These are phyloP conservation scores for Cystofilobasidium ferigula DNA, from an alignment of 768 basidiomycete species.

Conservation along the genomic window DNA sequence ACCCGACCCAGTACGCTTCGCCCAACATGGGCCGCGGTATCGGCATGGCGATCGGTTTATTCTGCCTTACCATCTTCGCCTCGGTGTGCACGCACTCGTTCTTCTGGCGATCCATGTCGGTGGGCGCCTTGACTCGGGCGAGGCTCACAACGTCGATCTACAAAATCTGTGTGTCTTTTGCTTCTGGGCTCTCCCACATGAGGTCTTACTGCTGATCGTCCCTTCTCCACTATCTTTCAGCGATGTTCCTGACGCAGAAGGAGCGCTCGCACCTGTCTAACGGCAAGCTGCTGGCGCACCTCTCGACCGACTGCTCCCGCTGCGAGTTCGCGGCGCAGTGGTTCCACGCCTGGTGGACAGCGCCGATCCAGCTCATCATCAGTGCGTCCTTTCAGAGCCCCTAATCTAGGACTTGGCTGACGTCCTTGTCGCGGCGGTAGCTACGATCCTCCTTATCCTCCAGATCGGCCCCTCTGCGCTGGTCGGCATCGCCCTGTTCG, in stretches of 20 bases:
- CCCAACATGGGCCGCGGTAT: constrained; percentile 35
- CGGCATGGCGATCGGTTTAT: constrained; percentile 36
- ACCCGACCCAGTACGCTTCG: not conserved
- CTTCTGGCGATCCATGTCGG: constrained; percentile 38
- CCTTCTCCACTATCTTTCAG: not conserved
- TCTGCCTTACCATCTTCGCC: constrained; percentile 31
- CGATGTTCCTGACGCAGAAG: constrained; percentile 14
- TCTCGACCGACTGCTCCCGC: constrained; percentile 47
- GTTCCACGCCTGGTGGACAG: constrained; percentile 19
- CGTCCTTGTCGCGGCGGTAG: no score
- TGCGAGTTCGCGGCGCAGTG: constrained; percentile 50
- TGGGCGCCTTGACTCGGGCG: constrained; percentile 32
- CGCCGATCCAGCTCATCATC: constrained; percentile 17
- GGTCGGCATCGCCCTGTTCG: constrained; percentile 58
- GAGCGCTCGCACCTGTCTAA: constrained; percentile 31
- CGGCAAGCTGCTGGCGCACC: constrained; percentile 38
- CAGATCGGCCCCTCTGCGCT: constrained; percentile 61
- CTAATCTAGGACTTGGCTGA: no score
- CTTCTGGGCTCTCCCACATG: not conserved
- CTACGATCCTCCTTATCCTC: constrained; percentile 2
- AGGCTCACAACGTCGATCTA: constrained; percentile 33
- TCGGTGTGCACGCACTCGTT: constrained; percentile 37
- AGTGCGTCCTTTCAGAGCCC: not conserved
- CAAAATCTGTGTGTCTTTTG: constrained; percentile 11
- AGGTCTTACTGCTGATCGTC: not conserved